These are phyloP conservation scores for Begonia fuchsioides DNA, from an alignment of 306 rosid species.

Conservation along the genomic window DNA sequence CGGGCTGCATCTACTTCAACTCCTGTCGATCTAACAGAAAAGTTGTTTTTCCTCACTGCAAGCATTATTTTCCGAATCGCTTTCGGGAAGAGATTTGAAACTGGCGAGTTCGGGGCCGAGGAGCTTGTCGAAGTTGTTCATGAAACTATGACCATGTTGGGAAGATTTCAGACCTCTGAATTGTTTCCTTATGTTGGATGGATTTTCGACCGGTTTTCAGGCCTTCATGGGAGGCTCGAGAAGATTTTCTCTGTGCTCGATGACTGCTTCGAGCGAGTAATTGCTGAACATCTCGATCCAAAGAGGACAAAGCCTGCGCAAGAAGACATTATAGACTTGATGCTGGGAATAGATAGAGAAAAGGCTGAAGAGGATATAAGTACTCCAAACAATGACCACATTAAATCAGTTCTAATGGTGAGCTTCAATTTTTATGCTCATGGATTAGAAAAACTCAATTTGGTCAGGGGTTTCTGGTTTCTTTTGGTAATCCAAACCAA, in stretches of 20 bases:
- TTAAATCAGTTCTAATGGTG: slow-evolving; percentile 29
- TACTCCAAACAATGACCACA: slow-evolving; percentile 7
- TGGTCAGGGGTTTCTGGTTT: too few relatives aligned
- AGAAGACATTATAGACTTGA: slow-evolving; percentile 17
- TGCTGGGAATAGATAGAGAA: slow-evolving; percentile 7
- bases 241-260: slow-evolving; percentile 20
- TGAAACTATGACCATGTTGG: slow-evolving; percentile 16
- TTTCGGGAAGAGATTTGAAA: slow-evolving; percentile 23
- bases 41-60: slow-evolving; percentile 16
- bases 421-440: not conserved
- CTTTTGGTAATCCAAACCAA: too few relatives aligned
- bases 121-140: slow-evolving; percentile 22
- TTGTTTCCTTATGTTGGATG: slow-evolving; percentile 23
- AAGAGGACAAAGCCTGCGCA: slow-evolving; percentile 6
- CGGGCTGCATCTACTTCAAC: not conserved
- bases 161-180: slow-evolving; percentile 22
- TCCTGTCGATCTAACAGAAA: slow-evolving; percentile 14
- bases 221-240: slow-evolving; percentile 13
- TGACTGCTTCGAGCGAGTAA: slow-evolving; percentile 23
- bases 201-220: slow-evolving; percentile 32
- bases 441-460: too few relatives aligned
- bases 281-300: slow-evolving; percentile 12
- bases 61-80: slow-evolving; percentile 24
- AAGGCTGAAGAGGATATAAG: not conserved
- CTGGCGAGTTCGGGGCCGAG: slow-evolving; percentile 5